Conservation (phyloP, 345 rosid genomes). For the Nephelium lappaceum region DNA sequence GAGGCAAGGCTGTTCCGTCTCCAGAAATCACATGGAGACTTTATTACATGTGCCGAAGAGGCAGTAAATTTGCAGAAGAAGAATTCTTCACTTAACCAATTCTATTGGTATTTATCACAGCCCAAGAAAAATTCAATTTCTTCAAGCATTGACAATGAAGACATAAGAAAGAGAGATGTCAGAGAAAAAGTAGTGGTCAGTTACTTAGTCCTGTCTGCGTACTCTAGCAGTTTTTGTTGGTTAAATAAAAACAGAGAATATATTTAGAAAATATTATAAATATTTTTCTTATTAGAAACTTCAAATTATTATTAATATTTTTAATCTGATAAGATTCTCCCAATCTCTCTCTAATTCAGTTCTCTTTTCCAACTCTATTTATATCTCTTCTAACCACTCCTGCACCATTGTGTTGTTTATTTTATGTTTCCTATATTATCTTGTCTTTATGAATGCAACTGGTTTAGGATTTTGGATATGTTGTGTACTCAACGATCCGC, state of each 20-base stretch:
- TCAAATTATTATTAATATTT: neutral
- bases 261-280: neutral
- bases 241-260: neutral
- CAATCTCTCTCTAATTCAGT: neutral
- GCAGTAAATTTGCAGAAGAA: slow-evolving; percentile 71
- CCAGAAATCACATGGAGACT: slow-evolving; percentile 65
- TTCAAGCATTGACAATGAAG: slow-evolving; percentile 39
- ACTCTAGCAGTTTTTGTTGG: neutral
- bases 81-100: slow-evolving; percentile 77
- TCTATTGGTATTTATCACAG: slow-evolving; percentile 68
- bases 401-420: neutral
- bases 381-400: neutral
- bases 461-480: neutral
- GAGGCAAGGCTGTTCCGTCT: slow-evolving; percentile 91
- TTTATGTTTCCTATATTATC: neutral
- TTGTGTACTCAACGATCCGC: neutral
- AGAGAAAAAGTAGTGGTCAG: slow-evolving; percentile 75
- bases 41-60: slow-evolving; percentile 80
- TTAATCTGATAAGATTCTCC: neutral
- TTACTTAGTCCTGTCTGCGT: slow-evolving; percentile 28
- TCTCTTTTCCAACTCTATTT: neutral
- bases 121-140: slow-evolving; percentile 45
- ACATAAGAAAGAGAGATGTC: slow-evolving; percentile 62
- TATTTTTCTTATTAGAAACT: neutral
- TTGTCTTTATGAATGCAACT: neutral